These are phyloP conservation scores for Xylaria sp. DNA, from an alignment of 2,329 filamentous ascomycete genomes.

Conservation along the genomic window DNA sequence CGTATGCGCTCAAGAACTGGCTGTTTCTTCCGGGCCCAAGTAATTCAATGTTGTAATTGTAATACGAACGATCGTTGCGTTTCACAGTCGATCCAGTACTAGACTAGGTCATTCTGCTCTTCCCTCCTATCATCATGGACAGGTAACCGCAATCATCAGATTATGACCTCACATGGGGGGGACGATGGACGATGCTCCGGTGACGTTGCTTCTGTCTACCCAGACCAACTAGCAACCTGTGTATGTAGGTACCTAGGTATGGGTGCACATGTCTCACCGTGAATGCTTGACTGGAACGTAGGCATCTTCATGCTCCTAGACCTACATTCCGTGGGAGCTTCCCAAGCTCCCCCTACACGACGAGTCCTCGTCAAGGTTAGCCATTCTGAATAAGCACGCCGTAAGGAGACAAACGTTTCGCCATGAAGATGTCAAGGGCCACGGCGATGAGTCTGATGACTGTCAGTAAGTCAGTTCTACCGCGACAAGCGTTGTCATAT, in stretches of 20 bases:
- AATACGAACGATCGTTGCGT: not conserved
- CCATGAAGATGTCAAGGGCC: conserved; percentile 15
- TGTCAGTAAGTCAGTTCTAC: conserved; percentile 20
- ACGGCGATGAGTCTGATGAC: not conserved
- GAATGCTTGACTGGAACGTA: conserved; percentile 22
- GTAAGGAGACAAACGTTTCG: not conserved
- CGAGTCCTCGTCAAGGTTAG: not conserved
- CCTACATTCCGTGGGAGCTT: too few species aligned
- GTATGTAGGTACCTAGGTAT: not conserved
- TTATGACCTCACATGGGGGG: conserved; percentile 1
- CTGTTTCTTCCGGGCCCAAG: too few species aligned
- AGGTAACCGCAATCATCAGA: not conserved
- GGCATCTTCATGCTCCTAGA: too few species aligned
- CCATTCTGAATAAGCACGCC: too few species aligned
- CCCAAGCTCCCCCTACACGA: not conserved
- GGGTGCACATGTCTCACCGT: conserved; percentile 4
- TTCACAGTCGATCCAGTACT: not conserved
- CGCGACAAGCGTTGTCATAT: not conserved
- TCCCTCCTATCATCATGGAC: not conserved
- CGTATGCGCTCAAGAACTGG: too few species aligned
- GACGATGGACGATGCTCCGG: not conserved
- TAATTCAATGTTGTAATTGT: too few species aligned
- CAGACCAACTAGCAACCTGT: not conserved
- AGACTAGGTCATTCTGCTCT: not conserved
- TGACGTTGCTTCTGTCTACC: not conserved